Evolutionary conservation across 805 yeast species (phyloP).

Genomic region (Monosporozyma solicola): DNA sequence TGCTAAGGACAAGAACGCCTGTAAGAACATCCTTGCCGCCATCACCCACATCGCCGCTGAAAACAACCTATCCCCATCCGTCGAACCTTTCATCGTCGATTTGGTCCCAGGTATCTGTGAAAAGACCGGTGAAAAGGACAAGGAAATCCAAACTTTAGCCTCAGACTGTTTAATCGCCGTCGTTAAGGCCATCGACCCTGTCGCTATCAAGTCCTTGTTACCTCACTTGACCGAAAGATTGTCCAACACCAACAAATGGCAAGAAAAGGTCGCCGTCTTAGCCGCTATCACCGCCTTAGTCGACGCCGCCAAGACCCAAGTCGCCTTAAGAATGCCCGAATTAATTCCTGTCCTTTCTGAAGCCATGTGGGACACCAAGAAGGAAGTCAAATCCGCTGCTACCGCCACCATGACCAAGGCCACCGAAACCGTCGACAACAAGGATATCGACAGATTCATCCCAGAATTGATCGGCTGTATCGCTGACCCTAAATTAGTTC

Average conservation of each 20-base stretch:
- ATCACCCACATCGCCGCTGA: conserved; percentile 75
- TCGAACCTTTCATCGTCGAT: conserved; percentile 89
- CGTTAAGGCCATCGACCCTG: conserved; percentile 79
- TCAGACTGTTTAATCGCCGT: conserved; percentile 67
- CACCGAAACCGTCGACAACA: conserved; percentile 97
- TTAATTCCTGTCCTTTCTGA: conserved; percentile 96
- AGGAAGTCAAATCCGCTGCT: conserved; percentile 95
- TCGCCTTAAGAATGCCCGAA: conserved; percentile 99
- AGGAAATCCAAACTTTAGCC: conserved; percentile 66
- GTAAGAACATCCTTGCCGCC: conserved; percentile 77
- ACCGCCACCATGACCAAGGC: conserved; percentile 91
- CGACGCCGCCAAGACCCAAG: conserved; percentile 88
- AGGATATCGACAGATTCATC: conserved; percentile 98
- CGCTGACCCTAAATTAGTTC: conserved; percentile 93
- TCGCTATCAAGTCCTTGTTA: conserved; percentile 81
- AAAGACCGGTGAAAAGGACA: conserved; percentile 87
- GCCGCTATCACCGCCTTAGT: conserved; percentile 80
- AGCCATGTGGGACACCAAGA: conserved; percentile 99
- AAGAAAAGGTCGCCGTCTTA: conserved; percentile 89
- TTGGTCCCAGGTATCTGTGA: conserved; percentile 61
- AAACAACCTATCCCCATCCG: conserved; percentile 75
- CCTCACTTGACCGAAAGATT: conserved; percentile 70
- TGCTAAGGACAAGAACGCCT: conserved; percentile 71
- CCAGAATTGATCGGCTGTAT: conserved; percentile 96
- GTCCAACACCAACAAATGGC: conserved; percentile 82